These are phyloP conservation scores for Tribonema minus DNA, from an alignment of 108 stramenopile genomes.

Conservation along the genomic window DNA sequence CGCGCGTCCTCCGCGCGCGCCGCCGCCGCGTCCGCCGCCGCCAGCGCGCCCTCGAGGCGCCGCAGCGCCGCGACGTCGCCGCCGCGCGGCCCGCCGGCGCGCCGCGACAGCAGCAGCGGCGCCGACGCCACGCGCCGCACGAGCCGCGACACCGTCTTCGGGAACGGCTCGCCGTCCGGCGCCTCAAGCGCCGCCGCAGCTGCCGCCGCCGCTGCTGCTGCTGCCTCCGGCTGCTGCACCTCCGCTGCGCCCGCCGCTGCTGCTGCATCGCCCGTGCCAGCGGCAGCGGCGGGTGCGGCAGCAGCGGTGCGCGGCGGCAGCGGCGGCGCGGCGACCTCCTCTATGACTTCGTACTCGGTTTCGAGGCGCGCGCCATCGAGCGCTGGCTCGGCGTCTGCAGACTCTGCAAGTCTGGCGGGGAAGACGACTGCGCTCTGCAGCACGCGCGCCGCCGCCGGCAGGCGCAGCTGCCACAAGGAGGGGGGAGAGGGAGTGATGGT, in stretches of 20 bases:
- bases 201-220: neutral
- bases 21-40: constrained; percentile 7
- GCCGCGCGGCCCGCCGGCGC: neutral
- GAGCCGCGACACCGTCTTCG: neutral
- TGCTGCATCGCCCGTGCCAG: neutral
- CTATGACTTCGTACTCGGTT: neutral
- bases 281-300: neutral
- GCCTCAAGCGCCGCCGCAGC: neutral
- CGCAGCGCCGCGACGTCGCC: neutral
- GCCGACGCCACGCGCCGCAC: neutral
- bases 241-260: neutral
- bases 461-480: neutral
- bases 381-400: neutral
- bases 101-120: constrained; percentile 6
- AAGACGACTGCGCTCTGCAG: neutral
- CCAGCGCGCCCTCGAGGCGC: neutral
- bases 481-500: neutral
- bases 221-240: neutral
- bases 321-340: neutral
- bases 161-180: neutral
- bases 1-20: constrained; percentile 7
- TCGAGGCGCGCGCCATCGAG: neutral
- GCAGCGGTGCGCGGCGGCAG: neutral
- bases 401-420: neutral
- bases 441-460: neutral